phyloP scores from a whole-genome alignment of 257 asterid species.

The Handroanthus guayacan region DNA sequence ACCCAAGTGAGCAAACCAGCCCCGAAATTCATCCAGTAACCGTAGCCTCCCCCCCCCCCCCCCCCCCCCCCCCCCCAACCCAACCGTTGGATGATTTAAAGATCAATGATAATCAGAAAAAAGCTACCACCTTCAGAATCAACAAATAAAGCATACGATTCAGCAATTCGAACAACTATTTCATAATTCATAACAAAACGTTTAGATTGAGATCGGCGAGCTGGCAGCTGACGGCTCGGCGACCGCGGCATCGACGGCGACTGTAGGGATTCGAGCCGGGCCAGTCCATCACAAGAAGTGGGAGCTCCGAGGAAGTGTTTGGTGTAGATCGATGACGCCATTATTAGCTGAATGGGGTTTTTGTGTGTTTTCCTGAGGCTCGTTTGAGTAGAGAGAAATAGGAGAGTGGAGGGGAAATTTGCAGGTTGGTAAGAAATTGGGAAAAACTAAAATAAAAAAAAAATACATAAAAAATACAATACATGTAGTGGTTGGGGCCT shows the following conservation, averaged over 20 bases:
- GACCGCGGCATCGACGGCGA: slow-evolving; percentile 43
- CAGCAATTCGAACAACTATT: neutral
- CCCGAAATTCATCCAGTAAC: neutral
- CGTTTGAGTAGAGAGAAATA: too few relatives aligned
- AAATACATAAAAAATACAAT: too few relatives aligned
- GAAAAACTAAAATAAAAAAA: too few relatives aligned
- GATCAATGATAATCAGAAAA: neutral
- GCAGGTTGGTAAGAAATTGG: too few relatives aligned
- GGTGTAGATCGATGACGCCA: slow-evolving; percentile 59
- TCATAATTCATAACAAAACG: slow-evolving; percentile 49
- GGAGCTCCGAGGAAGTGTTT: slow-evolving; percentile 57
- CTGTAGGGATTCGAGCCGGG: slow-evolving; percentile 52
- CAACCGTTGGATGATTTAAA: too few relatives aligned
- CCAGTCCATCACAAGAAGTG: slow-evolving; percentile 45
- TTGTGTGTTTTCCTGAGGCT: neutral
- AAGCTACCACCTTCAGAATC: neutral
- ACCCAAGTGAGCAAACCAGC: neutral
- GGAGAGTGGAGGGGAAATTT: too few relatives aligned
- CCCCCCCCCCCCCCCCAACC: neutral
- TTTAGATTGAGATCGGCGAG: slow-evolving; percentile 49
- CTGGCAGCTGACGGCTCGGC: slow-evolving; percentile 44
- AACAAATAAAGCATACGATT: too few relatives aligned
- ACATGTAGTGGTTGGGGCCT: too few relatives aligned
- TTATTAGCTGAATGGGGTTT: neutral
- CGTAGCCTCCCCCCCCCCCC: neutral